Evolutionary conservation across 345 rosid genomes (phyloP), one percentile per base, ranked within the genome.

Genomic region (Salix caprea): DNA sequence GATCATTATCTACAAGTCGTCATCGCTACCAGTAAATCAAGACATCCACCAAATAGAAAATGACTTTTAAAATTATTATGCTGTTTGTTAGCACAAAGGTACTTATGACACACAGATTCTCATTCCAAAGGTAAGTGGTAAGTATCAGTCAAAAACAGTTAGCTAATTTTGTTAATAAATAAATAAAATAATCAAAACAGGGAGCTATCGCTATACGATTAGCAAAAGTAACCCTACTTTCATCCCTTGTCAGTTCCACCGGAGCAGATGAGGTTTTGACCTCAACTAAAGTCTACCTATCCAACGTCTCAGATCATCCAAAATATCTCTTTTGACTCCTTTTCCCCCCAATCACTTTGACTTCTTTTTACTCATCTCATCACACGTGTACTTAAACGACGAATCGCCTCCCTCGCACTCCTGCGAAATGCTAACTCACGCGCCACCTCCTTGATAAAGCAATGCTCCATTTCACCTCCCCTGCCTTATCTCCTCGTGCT

Each of bases 361-460:
- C 14, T 62, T 34, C 28, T 1, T 23, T 26, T 24, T 1, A 6
- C 40, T 34, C n/a, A 3, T 28, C 5, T 66, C 18, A 18, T 4
- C 26, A 40, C 52, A 40, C 30, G 34, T 68, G 71, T 68, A 50
- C 52, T 24, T 37, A 8, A 15, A 10, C 18, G 2, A 21, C 2
- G n/a, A 40, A 37, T 12, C 52, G 6, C 30, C 32, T 11, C 71
- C 69, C 4, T 13, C 54, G 32, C 71, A 13, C 65, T 21, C 46
- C 10, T 42, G 60, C 2, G 19, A 40, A 78, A 91, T 87, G 87
- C 76, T 82, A 77, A 6, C 70, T 36, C 72, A 77, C 80, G 72
- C 86, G 84, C 81, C 82, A 46, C 72, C 6, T 76, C 70, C 16
- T 78, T 61, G 32, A 67, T 64, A 77, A 82, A 71, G 10, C 69